These are phyloP conservation scores for Zygosaccharomyces sapae DNA, from an alignment of 1,139 yeast species.

Conservation along the genomic window DNA sequence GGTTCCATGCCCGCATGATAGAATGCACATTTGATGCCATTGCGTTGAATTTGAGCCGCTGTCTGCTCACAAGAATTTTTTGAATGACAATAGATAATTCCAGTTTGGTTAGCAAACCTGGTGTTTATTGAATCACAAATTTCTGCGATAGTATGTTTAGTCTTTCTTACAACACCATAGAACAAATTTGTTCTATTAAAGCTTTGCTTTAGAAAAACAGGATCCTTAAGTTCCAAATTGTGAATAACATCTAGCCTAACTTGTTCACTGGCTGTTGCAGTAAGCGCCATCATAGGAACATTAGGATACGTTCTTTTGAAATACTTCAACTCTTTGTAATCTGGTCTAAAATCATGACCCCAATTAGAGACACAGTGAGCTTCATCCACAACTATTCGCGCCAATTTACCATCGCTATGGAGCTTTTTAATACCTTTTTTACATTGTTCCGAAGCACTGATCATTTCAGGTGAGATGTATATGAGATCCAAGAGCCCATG, in stretches of 20 bases:
- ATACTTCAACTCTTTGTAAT: constrained; percentile 74
- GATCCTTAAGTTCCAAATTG: constrained; percentile 53
- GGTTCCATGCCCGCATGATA: constrained; percentile 95
- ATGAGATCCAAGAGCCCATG: constrained; percentile 70
- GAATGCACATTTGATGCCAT: constrained; percentile 64
- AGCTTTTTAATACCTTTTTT: constrained; percentile 59
- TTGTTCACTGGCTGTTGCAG: constrained; percentile 95
- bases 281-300: constrained; percentile 90
- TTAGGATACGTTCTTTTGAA: constrained; percentile 71
- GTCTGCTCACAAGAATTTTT: constrained; percentile 85
- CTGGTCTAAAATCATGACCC: constrained; percentile 99
- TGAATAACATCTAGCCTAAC: constrained; percentile 83
- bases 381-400: constrained; percentile 91
- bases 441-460: constrained; percentile 69
- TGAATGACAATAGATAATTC: constrained; percentile 91
- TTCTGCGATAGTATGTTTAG: constrained; percentile 53
- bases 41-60: constrained; percentile 52
- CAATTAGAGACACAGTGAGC: constrained; percentile 98
- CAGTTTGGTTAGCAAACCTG: constrained; percentile 60
- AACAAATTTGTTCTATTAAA: constrained; percentile 84
- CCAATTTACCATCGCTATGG: constrained; percentile 54
- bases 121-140: constrained; percentile 53
- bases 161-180: constrained; percentile 71
- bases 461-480: constrained; percentile 94
- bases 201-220: constrained; percentile 54